Evolutionary conservation across 305 asterid species (phyloP).

Genomic region (Fraxinus greggii): DNA sequence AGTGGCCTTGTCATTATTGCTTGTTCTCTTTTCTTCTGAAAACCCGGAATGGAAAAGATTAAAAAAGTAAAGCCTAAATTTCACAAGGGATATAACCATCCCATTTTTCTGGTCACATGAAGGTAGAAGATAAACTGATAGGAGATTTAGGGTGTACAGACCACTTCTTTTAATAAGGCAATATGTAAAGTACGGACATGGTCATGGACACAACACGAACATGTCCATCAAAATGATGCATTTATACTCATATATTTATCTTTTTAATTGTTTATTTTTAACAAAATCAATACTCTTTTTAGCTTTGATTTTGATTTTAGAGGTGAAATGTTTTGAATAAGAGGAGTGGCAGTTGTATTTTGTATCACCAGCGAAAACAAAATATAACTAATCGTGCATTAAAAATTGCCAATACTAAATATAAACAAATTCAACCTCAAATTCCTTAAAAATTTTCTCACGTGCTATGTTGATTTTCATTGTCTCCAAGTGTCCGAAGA

Average conservation of each 20-base stretch:
- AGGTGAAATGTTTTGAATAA: neutral
- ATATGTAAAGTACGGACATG: neutral
- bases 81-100: neutral
- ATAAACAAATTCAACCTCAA: neutral
- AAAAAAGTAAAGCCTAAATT: slow-evolving; percentile 4
- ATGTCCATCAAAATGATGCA: neutral
- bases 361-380: neutral
- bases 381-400: neutral
- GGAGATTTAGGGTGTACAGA: neutral
- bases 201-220: neutral
- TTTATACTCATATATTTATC: neutral
- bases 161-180: neutral
- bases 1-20: slow-evolving; percentile 15
- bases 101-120: neutral
- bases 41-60: slow-evolving; percentile 18
- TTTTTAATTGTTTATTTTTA: neutral
- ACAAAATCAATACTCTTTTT: neutral
- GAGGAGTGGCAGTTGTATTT: neutral
- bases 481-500: neutral
- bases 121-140: neutral
- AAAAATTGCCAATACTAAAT: neutral
- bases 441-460: neutral
- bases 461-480: neutral
- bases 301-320: neutral
- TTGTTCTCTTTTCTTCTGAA: slow-evolving; percentile 35